Conservation (phyloP, 139 green algal genomes). For the Chlorella sp. region DNA sequence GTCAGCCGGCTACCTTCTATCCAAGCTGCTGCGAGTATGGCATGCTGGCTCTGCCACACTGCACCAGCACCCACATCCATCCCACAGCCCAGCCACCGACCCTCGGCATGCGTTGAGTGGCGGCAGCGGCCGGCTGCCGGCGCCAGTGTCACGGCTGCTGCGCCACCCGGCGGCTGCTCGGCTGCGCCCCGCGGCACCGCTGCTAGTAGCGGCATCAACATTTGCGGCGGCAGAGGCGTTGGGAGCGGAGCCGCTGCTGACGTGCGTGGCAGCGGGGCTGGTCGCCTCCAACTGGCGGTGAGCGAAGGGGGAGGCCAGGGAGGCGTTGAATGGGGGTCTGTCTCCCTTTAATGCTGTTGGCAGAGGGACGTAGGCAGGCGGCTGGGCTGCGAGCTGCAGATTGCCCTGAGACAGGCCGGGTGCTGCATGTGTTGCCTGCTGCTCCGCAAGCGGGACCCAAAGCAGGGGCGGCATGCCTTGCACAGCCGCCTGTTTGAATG, state of each 20-base stretch:
- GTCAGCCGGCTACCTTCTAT: background rate
- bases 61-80: too few species aligned
- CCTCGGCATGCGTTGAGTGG: background rate
- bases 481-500: too few species aligned
- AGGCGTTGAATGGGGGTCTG: too few species aligned
- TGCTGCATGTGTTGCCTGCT: too few species aligned
- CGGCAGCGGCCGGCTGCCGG: background rate
- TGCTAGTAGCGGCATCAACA: slow-evolving; percentile 28
- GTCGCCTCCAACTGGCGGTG: slow-evolving; percentile 73
- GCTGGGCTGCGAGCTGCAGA: too few species aligned
- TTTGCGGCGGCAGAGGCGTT: slow-evolving; percentile 59
- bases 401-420: too few species aligned
- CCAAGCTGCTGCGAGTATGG: slow-evolving; percentile 7
- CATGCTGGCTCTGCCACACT: too few species aligned
- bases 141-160: background rate
- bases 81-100: background rate
- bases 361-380: too few species aligned
- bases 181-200: slow-evolving; percentile 13
- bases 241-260: slow-evolving; percentile 83
- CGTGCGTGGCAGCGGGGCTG: slow-evolving; percentile 81
- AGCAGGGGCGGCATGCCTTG: too few species aligned
- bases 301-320: background rate
- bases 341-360: background rate
- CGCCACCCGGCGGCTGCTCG: slow-evolving; percentile 6
- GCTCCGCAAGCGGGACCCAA: too few species aligned